A percentile compares a stretch with the other conserved stretches of the same genome.
These are phyloP conservation scores for Setaria italica DNA, from an alignment of 202 grass and related monocot genomes.

Conservation along the genomic window DNA sequence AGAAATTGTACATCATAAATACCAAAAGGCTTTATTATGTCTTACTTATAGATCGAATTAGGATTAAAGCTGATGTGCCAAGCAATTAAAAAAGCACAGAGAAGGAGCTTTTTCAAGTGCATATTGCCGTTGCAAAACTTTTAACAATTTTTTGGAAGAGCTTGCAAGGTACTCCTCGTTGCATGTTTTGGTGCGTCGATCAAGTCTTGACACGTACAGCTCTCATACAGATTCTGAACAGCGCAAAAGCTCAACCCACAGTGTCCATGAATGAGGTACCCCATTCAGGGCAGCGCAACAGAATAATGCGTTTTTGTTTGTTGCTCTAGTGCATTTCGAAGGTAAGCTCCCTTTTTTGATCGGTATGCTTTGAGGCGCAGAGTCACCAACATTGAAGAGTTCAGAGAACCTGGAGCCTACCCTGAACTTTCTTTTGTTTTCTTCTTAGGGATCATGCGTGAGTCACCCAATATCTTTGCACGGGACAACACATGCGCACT, in stretches of 20 bases:
- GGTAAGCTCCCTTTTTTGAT: conserved; percentile 24
- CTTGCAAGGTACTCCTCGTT: neutral
- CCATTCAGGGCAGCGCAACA: conserved; percentile 7
- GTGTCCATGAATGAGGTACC: neutral
- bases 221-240: conserved; percentile 13
- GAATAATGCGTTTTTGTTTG: conserved; percentile 43
- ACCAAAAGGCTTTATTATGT: neutral
- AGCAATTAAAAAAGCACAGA: neutral
- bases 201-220: conserved; percentile 1
- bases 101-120: neutral
- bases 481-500: conserved; percentile 38
- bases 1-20: neutral
- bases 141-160: neutral
- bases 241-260: neutral
- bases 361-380: conserved; percentile 18
- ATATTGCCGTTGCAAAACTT: neutral
- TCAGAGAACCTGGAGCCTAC: conserved; percentile 54
- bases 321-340: conserved; percentile 47
- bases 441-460: conserved; percentile 48
- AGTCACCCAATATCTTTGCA: conserved; percentile 33
- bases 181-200: conserved; percentile 4
- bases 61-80: neutral
- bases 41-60: neutral
- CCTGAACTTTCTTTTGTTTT: conserved; percentile 51
- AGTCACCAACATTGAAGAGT: conserved; percentile 29